Evolutionary conservation across 441 rosid species (phyloP), one percentile per base, ranked within the genome.

Genomic region (Croton setiger): DNA sequence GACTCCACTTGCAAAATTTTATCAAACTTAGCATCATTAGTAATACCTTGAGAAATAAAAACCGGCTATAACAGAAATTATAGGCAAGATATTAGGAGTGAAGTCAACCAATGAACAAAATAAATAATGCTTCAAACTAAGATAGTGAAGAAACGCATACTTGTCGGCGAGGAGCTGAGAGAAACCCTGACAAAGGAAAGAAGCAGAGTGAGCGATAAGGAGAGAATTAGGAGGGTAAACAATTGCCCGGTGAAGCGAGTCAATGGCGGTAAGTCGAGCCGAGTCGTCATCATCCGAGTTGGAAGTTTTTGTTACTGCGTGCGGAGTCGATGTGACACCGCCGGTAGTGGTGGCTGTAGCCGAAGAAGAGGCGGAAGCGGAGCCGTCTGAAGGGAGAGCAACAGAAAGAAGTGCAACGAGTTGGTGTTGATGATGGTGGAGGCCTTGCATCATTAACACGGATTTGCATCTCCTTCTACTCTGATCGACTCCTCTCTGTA

Each of bases 221-320:
- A 95, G 79, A 17, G 96, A 92, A 86, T 92, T 92, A 10, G 90
- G 99, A 68, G 93, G 95, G 70, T 79, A 92, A 63, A 87, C 80
- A 72, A 95, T 83, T 47, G 97, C 95, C 66, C 97, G 89, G 77
- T 89, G 97, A 71, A 95, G 98, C 18, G 96, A 90, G 83, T 76
- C 84, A 65, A 95, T 77, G 57, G 97, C 91, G 65, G 81, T 79
- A 67, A 92, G 83, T 47, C 98, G 88, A 60, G 88, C 75, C 0
- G 97, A 81, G 43, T 92, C 96, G 60, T 63, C 83, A 63, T 72
- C 78, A 57, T 87, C 92, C 47, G 77, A 37, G 60, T 68, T 21
- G 60, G 76, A 1, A 41, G 82, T 41, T 53, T 68, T 33, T 17
- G 83, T 27, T 11, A 75, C 41, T 1, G 85, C 51, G 1, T 17